Percentiles rank a stretch among this genome's conserved stretches.
Conservation (phyloP, 371 early-diverging fungal genomes). For the Entomophthora muscae region DNA sequence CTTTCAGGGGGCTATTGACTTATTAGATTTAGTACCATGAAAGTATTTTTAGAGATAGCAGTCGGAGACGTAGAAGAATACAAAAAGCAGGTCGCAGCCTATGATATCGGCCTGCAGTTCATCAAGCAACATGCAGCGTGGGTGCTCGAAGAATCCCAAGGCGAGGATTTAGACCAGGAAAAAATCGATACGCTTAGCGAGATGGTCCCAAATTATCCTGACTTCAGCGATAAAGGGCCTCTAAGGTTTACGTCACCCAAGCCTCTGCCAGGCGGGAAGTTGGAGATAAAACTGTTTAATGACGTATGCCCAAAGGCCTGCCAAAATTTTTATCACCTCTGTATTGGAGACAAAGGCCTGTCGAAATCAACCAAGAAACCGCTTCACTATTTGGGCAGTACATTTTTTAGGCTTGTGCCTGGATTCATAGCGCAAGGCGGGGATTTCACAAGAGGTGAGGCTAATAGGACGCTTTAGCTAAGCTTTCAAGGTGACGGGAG, state of each 20-base stretch:
- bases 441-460: constrained; percentile 44
- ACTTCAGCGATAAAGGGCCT: not conserved
- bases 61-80: constrained; percentile 1
- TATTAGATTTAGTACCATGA: not conserved
- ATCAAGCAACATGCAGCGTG: constrained; percentile 1
- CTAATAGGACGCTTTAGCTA: not conserved
- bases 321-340: constrained; percentile 35
- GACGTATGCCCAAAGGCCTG: constrained; percentile 38
- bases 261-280: constrained; percentile 23
- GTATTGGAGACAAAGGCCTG: constrained; percentile 23
- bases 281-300: constrained; percentile 25
- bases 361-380: constrained; percentile 31
- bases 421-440: constrained; percentile 67
- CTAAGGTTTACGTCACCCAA: constrained; percentile 19
- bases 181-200: not conserved
- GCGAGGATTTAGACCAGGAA: not conserved
- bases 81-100: not conserved
- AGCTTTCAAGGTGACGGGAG: constrained; percentile 36
- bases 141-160: not conserved
- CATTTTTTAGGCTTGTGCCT: constrained; percentile 14
- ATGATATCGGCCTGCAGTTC: not conserved
- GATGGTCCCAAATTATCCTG: not conserved
- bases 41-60: constrained; percentile 7
- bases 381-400: constrained; percentile 32
- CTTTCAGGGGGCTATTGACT: too few species aligned